A percentile compares a stretch with the other conserved stretches of the same genome.
phyloP scores from a whole-genome alignment of 768 basidiomycete species.

The Mycena galericulata region DNA sequence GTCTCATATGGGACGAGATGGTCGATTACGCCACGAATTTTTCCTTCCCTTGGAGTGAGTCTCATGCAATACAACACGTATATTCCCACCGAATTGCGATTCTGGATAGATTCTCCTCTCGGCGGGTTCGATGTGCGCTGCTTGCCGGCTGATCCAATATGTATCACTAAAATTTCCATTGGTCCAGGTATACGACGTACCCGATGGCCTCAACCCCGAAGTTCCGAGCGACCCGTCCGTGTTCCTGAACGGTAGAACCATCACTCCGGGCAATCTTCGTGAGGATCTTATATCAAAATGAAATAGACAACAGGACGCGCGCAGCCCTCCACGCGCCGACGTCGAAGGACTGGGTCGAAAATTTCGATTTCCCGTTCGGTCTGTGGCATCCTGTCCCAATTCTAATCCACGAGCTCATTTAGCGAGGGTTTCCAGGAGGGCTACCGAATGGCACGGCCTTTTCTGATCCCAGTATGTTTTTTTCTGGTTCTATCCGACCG shows the following conservation, averaged over 20 bases:
- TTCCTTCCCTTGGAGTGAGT: conserved; percentile 69
- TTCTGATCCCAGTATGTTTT: conserved; percentile 27
- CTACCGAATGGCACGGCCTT: too few species aligned
- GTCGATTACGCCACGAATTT: conserved; percentile 79
- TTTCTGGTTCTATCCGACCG: not conserved
- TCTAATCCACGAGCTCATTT: not conserved
- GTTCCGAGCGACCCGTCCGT: conserved; percentile 42
- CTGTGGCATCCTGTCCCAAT: not conserved
- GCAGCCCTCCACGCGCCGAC: conserved; percentile 77
- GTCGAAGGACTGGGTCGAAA: conserved; percentile 59
- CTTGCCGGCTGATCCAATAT: too few species aligned
- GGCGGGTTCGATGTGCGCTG: conserved; percentile 33
- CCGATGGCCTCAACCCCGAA: conserved; percentile 68
- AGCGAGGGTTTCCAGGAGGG: not conserved
- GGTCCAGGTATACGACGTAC: conserved; percentile 69
- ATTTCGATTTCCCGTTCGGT: conserved; percentile 47
- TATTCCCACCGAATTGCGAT: too few species aligned
- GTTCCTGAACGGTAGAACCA: conserved; percentile 70
- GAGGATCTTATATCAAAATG: not conserved
- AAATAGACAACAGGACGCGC: conserved; percentile 58
- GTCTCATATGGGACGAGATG: conserved; percentile 71
- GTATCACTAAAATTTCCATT: too few species aligned
- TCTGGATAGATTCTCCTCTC: too few species aligned
- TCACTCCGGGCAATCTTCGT: not conserved
- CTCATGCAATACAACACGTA: too few species aligned